Conservation (phyloP, 345 rosid genomes). For the Gossypium bickii region DNA sequence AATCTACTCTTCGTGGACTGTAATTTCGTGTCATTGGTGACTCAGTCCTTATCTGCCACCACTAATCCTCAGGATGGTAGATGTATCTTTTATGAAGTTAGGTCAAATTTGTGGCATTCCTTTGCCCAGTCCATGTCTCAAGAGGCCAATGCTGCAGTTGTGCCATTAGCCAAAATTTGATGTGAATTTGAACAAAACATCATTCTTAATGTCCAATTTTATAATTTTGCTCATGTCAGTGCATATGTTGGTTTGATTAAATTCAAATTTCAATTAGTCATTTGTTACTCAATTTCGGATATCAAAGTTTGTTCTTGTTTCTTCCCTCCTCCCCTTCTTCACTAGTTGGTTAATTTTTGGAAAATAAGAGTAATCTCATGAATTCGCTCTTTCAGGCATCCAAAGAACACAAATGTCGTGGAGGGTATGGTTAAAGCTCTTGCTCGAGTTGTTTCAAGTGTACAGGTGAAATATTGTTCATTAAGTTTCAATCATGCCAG, state of each 20-base stretch:
- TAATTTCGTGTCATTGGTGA: background rate
- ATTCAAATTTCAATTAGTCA: background rate
- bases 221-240: background rate
- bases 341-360: slow-evolving; percentile 4
- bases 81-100: background rate
- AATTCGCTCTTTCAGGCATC: slow-evolving; percentile 53
- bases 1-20: background rate
- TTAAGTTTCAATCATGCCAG: background rate
- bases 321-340: slow-evolving; percentile 7
- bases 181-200: background rate
- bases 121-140: background rate
- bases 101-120: background rate
- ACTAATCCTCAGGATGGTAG: background rate
- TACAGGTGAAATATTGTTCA: slow-evolving; percentile 59
- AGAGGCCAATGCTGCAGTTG: background rate
- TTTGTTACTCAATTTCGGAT: slow-evolving; percentile 3
- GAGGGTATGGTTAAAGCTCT: slow-evolving; percentile 97
- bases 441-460: slow-evolving; percentile 90
- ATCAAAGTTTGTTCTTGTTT: slow-evolving; percentile 15
- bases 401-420: slow-evolving; percentile 93
- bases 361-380: slow-evolving; percentile 17
- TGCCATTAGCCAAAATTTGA: background rate
- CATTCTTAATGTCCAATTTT: background rate
- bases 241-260: slow-evolving; percentile 9
- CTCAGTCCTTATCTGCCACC: background rate